phyloP scores from a whole-genome alignment of 1,284 basidiomycete genomes.

The Naganishia sp. region DNA sequence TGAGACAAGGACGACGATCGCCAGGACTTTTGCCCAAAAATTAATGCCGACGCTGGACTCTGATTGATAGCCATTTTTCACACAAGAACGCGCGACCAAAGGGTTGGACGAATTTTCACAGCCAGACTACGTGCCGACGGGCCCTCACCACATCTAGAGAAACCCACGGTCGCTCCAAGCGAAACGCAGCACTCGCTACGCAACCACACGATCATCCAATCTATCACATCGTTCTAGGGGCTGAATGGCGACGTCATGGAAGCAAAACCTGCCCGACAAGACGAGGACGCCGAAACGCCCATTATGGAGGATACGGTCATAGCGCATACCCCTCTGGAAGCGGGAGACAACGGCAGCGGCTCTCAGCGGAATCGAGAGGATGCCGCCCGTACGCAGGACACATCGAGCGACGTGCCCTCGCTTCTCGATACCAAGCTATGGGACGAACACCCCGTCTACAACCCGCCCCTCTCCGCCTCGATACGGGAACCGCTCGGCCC shows the following conservation, averaged over 20 bases:
- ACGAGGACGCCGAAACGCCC: slow-evolving; percentile 8
- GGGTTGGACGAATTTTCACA: not conserved
- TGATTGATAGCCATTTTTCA: not conserved
- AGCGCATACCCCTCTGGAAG: slow-evolving; percentile 1
- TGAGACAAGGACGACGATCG: not conserved
- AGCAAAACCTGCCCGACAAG: not conserved
- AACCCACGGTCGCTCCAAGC: not conserved
- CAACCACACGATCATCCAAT: not conserved
- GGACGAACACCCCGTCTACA: slow-evolving; percentile 22
- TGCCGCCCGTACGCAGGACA: not conserved
- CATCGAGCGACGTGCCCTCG: slow-evolving; percentile 3
- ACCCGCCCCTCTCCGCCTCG: slow-evolving; percentile 23
- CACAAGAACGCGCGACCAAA: not conserved
- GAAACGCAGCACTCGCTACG: not conserved
- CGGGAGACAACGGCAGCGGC: not conserved
- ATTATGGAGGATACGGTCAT: slow-evolving; percentile 7
- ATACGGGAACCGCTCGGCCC: slow-evolving; percentile 32
- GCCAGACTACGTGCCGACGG: not conserved
- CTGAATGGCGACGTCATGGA: slow-evolving; percentile 28
- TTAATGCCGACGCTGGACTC: not conserved
- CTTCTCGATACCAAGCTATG: slow-evolving; percentile 28
- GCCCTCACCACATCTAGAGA: not conserved
- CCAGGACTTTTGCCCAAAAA: not conserved
- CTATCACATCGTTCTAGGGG: not conserved
- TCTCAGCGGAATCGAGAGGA: not conserved